Evolutionary conservation across 202 grass and related monocot species (phyloP), one percentile per base, ranked within the genome.

Genomic region (Zizania palustris): DNA sequence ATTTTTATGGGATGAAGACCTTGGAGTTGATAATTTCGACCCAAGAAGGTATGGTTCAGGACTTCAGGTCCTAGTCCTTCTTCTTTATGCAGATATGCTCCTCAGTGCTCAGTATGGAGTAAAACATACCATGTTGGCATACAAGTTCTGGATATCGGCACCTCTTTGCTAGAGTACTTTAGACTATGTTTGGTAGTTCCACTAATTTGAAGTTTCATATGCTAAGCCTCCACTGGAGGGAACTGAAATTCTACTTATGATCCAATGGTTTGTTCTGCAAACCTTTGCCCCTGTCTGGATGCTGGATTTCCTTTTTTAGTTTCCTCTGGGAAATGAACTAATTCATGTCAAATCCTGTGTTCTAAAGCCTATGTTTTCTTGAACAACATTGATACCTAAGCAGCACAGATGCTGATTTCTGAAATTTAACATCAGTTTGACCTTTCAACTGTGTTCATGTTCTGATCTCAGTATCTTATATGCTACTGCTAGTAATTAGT

Each of bases 1-100:
- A 46, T 93, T 97, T 81, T 70, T 97, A 46, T 97, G 94, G 94
- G 94, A 97, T 67, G 94, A 97, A 84, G 94, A 97, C 84, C 87
- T 97, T 76, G 94, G 94, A 45, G 91, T 97, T 18, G 89, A 97
- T 1, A 90, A 85, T 49, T 97, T 97, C 83, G 81, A 97, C 71
- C 91, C 88, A 1, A 85, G 12, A 88, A 93, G 91, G 94, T 93
- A 84, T 28, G 60, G 1, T 16, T 63, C 5, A 74, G 6, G 5
- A 33, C 28, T 16, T 63, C 5, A 74, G 6, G 5, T 38, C 28
- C 9, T 57, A 21, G 54, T 63, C 55, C 22, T 78, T 57, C 22
- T 18, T 38, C 58, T 59, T 1, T 45, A 54, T 53, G 55, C 9
- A 45, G 19, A 56, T 56, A 53, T 5, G 8, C 14, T 50, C 19